These are phyloP conservation scores for Scleromitrula shiraiana DNA, from an alignment of 2,329 filamentous ascomycete genomes.

Conservation along the genomic window DNA sequence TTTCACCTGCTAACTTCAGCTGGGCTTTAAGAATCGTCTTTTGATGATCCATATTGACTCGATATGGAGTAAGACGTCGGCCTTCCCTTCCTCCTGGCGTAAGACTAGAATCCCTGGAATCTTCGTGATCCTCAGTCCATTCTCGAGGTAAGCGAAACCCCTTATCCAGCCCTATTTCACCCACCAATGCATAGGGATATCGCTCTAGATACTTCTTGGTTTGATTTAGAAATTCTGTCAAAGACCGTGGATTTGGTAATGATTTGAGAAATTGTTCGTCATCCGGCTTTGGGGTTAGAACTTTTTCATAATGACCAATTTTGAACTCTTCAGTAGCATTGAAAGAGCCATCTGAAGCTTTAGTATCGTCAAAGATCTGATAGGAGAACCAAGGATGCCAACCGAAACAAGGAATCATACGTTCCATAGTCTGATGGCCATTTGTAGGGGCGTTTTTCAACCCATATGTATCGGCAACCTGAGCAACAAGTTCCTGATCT, in stretches of 20 bases:
- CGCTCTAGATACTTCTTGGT: conserved; percentile 47
- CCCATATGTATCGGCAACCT: conserved; percentile 49
- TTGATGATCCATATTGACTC: conserved; percentile 63
- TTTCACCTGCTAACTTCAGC: conserved; percentile 61
- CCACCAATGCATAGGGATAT: conserved; percentile 59
- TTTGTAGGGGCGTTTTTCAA: conserved; percentile 31
- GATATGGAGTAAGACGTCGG: conserved; percentile 56
- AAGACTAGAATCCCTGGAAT: conserved; percentile 38
- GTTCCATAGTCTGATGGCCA: conserved; percentile 27
- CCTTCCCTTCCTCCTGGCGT: conserved; percentile 67
- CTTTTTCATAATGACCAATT: conserved; percentile 57
- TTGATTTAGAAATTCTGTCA: conserved; percentile 50
- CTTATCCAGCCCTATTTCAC: conserved; percentile 72
- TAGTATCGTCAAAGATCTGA: conserved; percentile 59
- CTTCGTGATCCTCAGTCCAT: conserved; percentile 37
- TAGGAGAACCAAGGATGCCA: conserved; percentile 87
- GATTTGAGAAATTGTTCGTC: conserved; percentile 35
- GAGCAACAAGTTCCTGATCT: conserved; percentile 65
- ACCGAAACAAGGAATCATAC: conserved; percentile 65
- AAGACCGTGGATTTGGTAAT: conserved; percentile 52
- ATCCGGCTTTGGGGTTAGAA: conserved; percentile 50
- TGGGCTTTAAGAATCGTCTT: conserved; percentile 57
- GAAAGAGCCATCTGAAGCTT: conserved; percentile 12
- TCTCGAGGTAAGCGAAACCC: conserved; percentile 63
- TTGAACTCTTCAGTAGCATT: conserved; percentile 26